Base-by-base conservation (phyloP, 148 eudicot genomes). In the Camellia japonica region DNA sequence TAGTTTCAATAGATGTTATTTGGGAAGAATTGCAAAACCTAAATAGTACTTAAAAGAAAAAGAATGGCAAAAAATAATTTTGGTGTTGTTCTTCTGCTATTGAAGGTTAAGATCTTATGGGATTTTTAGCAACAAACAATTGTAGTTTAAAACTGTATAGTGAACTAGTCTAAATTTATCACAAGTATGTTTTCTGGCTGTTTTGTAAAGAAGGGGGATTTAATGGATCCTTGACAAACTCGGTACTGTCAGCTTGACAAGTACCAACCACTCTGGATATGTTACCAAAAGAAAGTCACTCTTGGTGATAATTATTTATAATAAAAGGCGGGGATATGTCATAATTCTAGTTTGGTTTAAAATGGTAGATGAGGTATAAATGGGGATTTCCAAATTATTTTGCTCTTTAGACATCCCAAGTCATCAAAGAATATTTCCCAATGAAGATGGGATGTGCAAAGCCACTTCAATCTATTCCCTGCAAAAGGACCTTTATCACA, bases 171-270 rank as follows among this genome's bases (percentile, higher is more conserved):
- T 43, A 49, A 68, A 68, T 41, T 18, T 41, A 43, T n/a, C 51
- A 68, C 47, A 68, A 9, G 47, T 68, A 68, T 68, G 72, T 6
- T 68, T 68, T 68, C 19, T 68, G 42, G 52, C 72, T 68, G 43
- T 49, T 43, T 10, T 42, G 18, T 42, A 41, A 43, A 16, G 51
- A 14, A 43, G 72, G 52, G 72, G 0, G 1, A 43, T 68, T 13
- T 68, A 68, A 42, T 68, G 72, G 49, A 41, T 6, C 5, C 10
- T 68, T 43, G 44, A 18, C 44, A 49, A 12, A 15, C 52, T 43
- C 51, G 7, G 72, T 16, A 41, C 52, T 7, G 51, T 42, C 15
- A 49, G 51, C 72, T 43, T 16, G 52, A 41, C 18, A 43, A 68
- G 72, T 12, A 66, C 69, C 69, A 30, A 66, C 5, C 6, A 38